Evolutionary conservation across 2,329 filamentous ascomycete species (phyloP), one percentile per base, ranked within the genome.

Genomic region (Coniosporium tulheliwenetii): DNA sequence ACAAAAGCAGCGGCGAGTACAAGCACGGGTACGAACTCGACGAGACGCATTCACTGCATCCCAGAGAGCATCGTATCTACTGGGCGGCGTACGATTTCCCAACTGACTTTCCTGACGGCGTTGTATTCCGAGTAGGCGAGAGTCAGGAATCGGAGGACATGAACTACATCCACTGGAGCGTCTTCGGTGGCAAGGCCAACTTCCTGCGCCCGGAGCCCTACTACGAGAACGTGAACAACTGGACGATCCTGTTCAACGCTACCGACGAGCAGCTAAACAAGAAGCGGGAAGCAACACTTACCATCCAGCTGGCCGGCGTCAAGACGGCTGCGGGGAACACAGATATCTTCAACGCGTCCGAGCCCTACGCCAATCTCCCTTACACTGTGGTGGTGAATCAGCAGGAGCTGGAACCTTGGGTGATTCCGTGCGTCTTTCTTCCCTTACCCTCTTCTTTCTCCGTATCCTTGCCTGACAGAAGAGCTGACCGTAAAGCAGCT

Each of bases 151-250:
- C 56, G 0, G 52, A 57, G 9, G 71, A 76, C 48, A 61, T 77
- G 44, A 80, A 80, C 54, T 78, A 78, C 41, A 69, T 79, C 3
- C 77, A 80, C 51, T 80, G 75, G 77, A 71, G 68, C 42, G 73
- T 75, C 8, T 79, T 76, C 48, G 74, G 75, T 1, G 70, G 71
- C 5, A 59, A 69, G 26, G 70, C 61, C 1, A 70, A 75, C 52
- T 65, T 54, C 10, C 40, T 62, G 3, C 61, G 70, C 1, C 54
- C 61, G 1, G 56, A 64, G 36, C 54, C 63, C 5, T 65, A 67
- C 39, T 57, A 60, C 35, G 58, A 64, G 14, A 64, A 66, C 39
- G 63, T 75, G 19, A 75, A 74, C 52, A 75, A 77, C 53, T 77
- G 73, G 74, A 77, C 69, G 0, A 59, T 78, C 26, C 49, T 64